These are phyloP conservation scores for Simplicillium sp. DNA, from an alignment of 2,329 filamentous ascomycete genomes.

Conservation along the genomic window DNA sequence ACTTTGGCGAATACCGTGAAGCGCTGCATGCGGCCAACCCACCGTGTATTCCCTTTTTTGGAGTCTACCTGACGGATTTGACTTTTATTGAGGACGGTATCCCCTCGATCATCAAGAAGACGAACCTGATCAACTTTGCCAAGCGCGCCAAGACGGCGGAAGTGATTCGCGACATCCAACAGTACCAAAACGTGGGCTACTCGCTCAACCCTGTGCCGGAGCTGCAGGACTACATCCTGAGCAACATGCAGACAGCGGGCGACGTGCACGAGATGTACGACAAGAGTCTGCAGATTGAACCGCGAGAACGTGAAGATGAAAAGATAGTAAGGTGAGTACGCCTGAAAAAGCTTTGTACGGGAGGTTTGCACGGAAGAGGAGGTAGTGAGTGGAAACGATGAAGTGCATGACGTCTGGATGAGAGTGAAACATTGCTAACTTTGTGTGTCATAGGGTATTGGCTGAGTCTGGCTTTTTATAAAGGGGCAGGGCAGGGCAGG, in stretches of 20 bases:
- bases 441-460: slow-evolving; percentile 41
- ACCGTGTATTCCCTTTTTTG: slow-evolving; percentile 57
- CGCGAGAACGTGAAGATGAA: slow-evolving; percentile 93
- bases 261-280: slow-evolving; percentile 99
- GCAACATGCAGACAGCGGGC: slow-evolving; percentile 89
- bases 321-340: slow-evolving; percentile 90
- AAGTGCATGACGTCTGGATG: background rate
- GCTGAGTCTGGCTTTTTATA: slow-evolving; percentile 53
- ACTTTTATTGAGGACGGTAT: slow-evolving; percentile 99
- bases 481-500: slow-evolving; percentile 10
- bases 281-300: slow-evolving; percentile 86
- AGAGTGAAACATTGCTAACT: background rate
- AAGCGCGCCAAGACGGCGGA: slow-evolving; percentile 97
- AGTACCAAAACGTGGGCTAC: slow-evolving; percentile 98
- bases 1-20: slow-evolving; percentile 95
- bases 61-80: slow-evolving; percentile 91
- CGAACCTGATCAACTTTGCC: slow-evolving; percentile 94
- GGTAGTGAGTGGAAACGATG: slow-evolving; percentile 11
- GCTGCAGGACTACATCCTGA: slow-evolving; percentile 92
- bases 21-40: slow-evolving; percentile 86
- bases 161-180: slow-evolving; percentile 96
- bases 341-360: background rate
- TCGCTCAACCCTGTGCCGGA: slow-evolving; percentile 81
- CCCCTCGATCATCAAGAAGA: slow-evolving; percentile 90
- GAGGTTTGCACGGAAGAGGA: background rate